Evolutionary conservation across 306 rosid species (phyloP), one percentile per base, ranked within the genome.

Genomic region (Cucumis hystrix): DNA sequence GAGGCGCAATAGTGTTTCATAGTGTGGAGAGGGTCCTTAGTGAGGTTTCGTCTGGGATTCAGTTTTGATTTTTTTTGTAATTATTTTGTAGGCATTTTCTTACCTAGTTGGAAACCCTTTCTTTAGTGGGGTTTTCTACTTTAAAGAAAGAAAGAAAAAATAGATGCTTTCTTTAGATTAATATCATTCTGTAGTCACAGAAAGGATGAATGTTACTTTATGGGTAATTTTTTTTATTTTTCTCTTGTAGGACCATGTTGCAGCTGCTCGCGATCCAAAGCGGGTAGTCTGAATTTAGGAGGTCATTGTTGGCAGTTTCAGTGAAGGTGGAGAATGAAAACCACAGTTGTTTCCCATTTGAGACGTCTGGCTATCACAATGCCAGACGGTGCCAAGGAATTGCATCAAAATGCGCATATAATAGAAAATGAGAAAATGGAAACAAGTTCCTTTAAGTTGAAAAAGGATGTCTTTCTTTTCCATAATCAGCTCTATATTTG

Each of bases 181-280:
- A 35, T 64, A 35, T 63, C 47, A 17, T 37, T 37, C 49, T 0
- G 5, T 64, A 3, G 47, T 37, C 14, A 12, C 10, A 17, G 25
- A 65, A 65, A 65, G 72, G 8, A 20, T 18, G 33, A 20, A 69
- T 43, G 18, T 2, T 69, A 65, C 41, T 65, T 65, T 65, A 4
- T 15, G 0, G 70, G 25, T 23, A 23, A 23, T 63, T 12, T 14
- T 1, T 39, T 64, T 37, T 35, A 15, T 35, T 64, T n/a, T 9
- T 16, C 10, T 71, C 21, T 71, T 91, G 83, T 77, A 96, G 99
- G 99, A 92, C 79, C 99, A 96, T 82, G 39, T 96, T 83, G 68
- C 92, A 56, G 87, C 99, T 12, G 76, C 93, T 75, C 99, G 97
- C 21, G 99, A 92, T 82, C 84, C 93, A 40, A 95, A 89, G 92